Percentiles rank a stretch among this genome's conserved stretches.
Conservation (phyloP, 441 rosid genomes). For the Pelargonium cotyledonis region DNA sequence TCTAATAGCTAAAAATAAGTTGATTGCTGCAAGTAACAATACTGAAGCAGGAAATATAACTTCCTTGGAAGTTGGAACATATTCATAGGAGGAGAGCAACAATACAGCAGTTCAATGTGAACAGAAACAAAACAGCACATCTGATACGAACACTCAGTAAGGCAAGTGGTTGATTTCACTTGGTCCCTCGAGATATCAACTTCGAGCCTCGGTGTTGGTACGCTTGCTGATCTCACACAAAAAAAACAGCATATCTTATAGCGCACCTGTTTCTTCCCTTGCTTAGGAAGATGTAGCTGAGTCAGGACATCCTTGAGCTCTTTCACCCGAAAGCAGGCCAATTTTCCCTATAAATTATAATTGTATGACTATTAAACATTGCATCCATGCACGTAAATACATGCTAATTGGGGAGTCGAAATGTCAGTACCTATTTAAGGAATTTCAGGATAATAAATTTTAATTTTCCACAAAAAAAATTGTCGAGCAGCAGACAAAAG, state of each 20-base stretch:
- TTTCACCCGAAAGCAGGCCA: constrained; percentile 25
- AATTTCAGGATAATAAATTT: too few species aligned
- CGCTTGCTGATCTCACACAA: neutral
- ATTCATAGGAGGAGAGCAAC: neutral
- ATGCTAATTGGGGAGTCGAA: neutral
- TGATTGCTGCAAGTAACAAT: neutral
- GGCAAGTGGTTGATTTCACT: too few species aligned
- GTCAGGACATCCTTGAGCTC: constrained; percentile 35
- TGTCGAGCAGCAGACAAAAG: too few species aligned
- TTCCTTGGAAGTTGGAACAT: neutral
- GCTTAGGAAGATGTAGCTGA: constrained; percentile 29
- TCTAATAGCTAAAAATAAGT: neutral
- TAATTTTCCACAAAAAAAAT: too few species aligned
- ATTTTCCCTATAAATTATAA: constrained; percentile 22
- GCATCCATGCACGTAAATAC: neutral
- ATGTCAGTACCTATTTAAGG: neutral
- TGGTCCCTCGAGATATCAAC: too few species aligned
- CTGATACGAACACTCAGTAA: neutral
- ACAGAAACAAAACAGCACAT: neutral
- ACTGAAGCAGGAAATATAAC: neutral
- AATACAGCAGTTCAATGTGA: neutral
- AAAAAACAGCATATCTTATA: neutral
- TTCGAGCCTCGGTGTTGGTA: too few species aligned
- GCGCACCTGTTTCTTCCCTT: constrained; percentile 34
- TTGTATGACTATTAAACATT: neutral